phyloP scores from a whole-genome alignment of 805 yeast species.

The Saccharomycopsis guyanensis region DNA sequence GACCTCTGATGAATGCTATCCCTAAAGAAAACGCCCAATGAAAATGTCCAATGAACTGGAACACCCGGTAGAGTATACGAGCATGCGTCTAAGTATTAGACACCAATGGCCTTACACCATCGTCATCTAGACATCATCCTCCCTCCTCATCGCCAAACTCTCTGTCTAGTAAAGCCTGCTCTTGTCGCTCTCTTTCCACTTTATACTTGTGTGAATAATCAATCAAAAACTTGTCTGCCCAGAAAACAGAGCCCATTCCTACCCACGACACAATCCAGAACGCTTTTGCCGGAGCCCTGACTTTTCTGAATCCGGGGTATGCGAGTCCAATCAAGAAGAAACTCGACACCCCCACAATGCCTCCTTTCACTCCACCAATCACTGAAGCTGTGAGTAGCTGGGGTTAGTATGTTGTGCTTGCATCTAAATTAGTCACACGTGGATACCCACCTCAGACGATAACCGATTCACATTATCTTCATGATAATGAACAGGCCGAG shows the following conservation, averaged over 20 bases:
- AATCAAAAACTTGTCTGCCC: slow-evolving; percentile 35
- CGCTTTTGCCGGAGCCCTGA: slow-evolving; percentile 34
- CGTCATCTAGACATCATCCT: too few species aligned
- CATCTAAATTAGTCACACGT: background rate
- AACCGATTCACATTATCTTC: slow-evolving; percentile 10
- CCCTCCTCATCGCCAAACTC: too few species aligned
- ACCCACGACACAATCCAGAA: slow-evolving; percentile 37
- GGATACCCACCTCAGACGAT: slow-evolving; percentile 10
- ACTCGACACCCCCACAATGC: slow-evolving; percentile 30
- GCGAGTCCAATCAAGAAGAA: slow-evolving; percentile 29
- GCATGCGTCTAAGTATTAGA: too few species aligned
- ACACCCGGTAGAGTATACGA: too few species aligned
- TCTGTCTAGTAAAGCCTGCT: slow-evolving; percentile 32
- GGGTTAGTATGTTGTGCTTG: background rate
- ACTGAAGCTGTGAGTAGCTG: slow-evolving; percentile 32
- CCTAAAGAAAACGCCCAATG: too few species aligned
- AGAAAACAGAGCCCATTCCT: slow-evolving; percentile 34
- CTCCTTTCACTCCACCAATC: slow-evolving; percentile 38
- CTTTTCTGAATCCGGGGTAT: slow-evolving; percentile 31
- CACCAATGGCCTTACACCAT: too few species aligned
- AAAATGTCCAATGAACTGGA: too few species aligned
- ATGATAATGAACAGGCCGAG: slow-evolving; percentile 12
- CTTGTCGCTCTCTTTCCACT: slow-evolving; percentile 29
- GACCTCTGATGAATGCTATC: too few species aligned
- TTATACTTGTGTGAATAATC: slow-evolving; percentile 31